phyloP scores from a whole-genome alignment of 176 grass and related monocot genomes.

The Triticum timopheevii region DNA sequence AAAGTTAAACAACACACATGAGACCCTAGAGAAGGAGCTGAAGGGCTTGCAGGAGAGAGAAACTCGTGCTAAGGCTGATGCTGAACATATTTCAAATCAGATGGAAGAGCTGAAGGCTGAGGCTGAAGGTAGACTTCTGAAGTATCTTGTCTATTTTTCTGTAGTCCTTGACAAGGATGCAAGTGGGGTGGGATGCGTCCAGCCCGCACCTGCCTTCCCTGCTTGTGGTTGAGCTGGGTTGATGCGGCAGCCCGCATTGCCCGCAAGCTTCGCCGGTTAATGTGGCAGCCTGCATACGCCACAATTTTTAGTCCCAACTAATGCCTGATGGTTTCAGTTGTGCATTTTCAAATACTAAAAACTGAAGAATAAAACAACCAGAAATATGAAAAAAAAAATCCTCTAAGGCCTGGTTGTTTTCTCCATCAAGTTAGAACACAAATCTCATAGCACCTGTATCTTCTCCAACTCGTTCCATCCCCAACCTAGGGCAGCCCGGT shows the following conservation, averaged over 20 bases:
- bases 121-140: conserved; percentile 72
- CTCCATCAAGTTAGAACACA: neutral
- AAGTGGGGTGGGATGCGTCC: neutral
- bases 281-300: neutral
- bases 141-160: conserved; percentile 14
- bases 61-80: conserved; percentile 60
- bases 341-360: neutral
- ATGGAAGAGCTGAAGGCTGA: conserved; percentile 80
- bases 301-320: neutral
- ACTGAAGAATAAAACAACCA: neutral
- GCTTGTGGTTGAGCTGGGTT: neutral
- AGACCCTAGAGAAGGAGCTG: conserved; percentile 80
- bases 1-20: conserved; percentile 59
- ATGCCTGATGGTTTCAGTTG: neutral
- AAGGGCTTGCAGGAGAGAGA: conserved; percentile 74
- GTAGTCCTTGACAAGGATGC: neutral
- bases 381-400: neutral
- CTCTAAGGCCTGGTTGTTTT: neutral
- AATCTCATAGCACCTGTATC: neutral
- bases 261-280: neutral
- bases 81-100: conserved; percentile 62
- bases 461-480: neutral
- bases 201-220: neutral
- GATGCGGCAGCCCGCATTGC: neutral
- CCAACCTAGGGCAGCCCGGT: neutral